phyloP scores from a whole-genome alignment of 2,329 filamentous ascomycete species.

The Bipolaris oryzae region DNA sequence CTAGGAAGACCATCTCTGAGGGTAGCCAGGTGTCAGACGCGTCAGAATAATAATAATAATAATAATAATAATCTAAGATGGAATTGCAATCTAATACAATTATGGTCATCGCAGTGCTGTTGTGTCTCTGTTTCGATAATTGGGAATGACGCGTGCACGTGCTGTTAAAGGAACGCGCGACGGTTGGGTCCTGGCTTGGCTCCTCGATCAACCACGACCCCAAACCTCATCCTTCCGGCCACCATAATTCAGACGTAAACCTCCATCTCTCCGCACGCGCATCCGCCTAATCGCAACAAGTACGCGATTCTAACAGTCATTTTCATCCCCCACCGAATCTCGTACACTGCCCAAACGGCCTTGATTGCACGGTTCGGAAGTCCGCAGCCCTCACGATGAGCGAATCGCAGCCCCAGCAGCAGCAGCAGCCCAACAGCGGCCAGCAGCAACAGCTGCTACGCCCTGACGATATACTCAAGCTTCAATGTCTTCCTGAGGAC shows the following conservation, averaged over 20 bases:
- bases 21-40: background rate
- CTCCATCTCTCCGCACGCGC: background rate
- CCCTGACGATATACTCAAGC: slow-evolving; percentile 44
- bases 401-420: slow-evolving; percentile 39
- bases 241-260: background rate
- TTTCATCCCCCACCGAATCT: background rate
- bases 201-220: slow-evolving; percentile 6
- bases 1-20: slow-evolving; percentile 5
- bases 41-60: slow-evolving; percentile 4
- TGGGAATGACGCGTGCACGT: slow-evolving; percentile 21
- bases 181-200: slow-evolving; percentile 9
- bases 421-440: slow-evolving; percentile 29
- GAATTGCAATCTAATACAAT: background rate
- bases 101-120: background rate
- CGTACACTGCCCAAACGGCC: slow-evolving; percentile 1
- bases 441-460: slow-evolving; percentile 38
- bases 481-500: slow-evolving; percentile 54
- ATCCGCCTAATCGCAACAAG: background rate
- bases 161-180: slow-evolving; percentile 18
- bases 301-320: background rate
- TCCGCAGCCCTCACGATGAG: slow-evolving; percentile 37
- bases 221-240: slow-evolving; percentile 16
- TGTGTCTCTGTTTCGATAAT: background rate
- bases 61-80: background rate
- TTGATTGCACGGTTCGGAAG: slow-evolving; percentile 16